phyloP scores from a whole-genome alignment of 2,329 filamentous ascomycete species.

The Apiospora rasikravindrae region DNA sequence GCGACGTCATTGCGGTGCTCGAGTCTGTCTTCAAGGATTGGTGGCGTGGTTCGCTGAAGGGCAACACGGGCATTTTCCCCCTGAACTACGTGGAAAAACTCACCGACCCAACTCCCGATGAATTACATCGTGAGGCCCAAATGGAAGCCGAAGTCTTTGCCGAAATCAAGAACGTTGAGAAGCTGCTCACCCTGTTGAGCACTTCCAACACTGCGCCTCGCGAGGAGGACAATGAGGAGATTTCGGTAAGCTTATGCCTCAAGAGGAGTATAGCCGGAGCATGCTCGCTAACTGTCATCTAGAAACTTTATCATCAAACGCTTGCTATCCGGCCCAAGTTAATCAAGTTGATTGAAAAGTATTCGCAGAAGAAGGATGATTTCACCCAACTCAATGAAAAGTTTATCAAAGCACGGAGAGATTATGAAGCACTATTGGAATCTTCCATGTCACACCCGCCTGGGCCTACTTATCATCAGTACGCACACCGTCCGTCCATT shows the following conservation, averaged over 20 bases:
- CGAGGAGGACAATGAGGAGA: slow-evolving; percentile 95
- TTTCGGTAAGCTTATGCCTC: slow-evolving; percentile 65
- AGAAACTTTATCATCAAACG: slow-evolving; percentile 89
- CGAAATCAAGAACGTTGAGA: slow-evolving; percentile 68
- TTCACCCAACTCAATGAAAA: slow-evolving; percentile 99
- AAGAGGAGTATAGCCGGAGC: neutral
- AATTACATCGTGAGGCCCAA: slow-evolving; percentile 92
- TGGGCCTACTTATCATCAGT: slow-evolving; percentile 77
- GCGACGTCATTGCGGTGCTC: slow-evolving; percentile 94
- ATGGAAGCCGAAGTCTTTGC: slow-evolving; percentile 81
- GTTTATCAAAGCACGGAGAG: slow-evolving; percentile 96
- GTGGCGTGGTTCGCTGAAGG: slow-evolving; percentile 96
- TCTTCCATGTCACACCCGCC: slow-evolving; percentile 96
- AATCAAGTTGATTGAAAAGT: slow-evolving; percentile 98
- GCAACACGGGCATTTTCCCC: slow-evolving; percentile 96
- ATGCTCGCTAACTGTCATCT: slow-evolving; percentile 38
- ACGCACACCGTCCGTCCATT: slow-evolving; percentile 57
- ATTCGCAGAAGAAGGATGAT: slow-evolving; percentile 99
- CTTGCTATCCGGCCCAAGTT: slow-evolving; percentile 93
- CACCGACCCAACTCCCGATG: slow-evolving; percentile 90
- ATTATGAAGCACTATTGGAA: slow-evolving; percentile 95
- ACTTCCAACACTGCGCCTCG: slow-evolving; percentile 80
- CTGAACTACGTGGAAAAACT: slow-evolving; percentile 99
- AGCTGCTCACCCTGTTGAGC: slow-evolving; percentile 85
- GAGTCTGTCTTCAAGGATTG: slow-evolving; percentile 99